phyloP scores from a whole-genome alignment of 352 stramenopile species.

The Phytophthora litchii region DNA sequence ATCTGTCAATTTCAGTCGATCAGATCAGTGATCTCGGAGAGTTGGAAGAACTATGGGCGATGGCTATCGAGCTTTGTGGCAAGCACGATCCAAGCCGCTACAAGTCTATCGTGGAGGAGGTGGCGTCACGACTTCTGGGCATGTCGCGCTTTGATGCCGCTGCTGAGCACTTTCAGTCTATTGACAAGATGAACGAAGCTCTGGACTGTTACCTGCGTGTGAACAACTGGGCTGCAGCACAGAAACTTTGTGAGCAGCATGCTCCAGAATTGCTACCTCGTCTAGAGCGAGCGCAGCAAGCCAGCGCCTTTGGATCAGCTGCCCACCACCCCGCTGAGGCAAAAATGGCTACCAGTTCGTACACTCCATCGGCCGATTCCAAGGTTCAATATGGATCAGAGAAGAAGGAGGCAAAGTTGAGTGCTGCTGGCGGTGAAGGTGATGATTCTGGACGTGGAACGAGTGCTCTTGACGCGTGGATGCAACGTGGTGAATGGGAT shows the following conservation, averaged over 20 bases:
- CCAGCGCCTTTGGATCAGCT: constrained; percentile 70
- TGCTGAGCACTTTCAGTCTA: constrained; percentile 88
- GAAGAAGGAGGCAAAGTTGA: constrained; percentile 63
- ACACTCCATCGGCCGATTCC: constrained; percentile 60
- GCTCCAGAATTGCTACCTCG: constrained; percentile 79
- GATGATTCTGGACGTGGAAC: constrained; percentile 48
- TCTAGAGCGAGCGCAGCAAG: constrained; percentile 82
- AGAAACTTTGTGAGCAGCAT: constrained; percentile 83
- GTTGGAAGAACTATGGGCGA: constrained; percentile 89
- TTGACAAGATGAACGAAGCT: constrained; percentile 93
- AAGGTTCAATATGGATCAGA: constrained; percentile 51
- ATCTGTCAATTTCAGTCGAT: constrained; percentile 83
- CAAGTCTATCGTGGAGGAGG: constrained; percentile 90
- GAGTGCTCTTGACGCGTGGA: constrained; percentile 90
- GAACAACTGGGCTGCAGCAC: constrained; percentile 76
- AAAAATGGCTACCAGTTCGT: constrained; percentile 47
- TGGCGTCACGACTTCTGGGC: constrained; percentile 80
- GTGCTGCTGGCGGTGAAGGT: constrained; percentile 30
- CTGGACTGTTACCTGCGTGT: constrained; percentile 85
- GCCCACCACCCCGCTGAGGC: constrained; percentile 55
- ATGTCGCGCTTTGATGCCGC: constrained; percentile 89
- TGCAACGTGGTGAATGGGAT: constrained; percentile 94
- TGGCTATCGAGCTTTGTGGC: constrained; percentile 88
- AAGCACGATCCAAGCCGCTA: constrained; percentile 89
- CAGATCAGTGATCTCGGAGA: constrained; percentile 70